Percentiles rank a stretch among this genome's conserved stretches.
phyloP scores from a whole-genome alignment of 768 basidiomycete genomes.

The Ephemerocybe angulata region DNA sequence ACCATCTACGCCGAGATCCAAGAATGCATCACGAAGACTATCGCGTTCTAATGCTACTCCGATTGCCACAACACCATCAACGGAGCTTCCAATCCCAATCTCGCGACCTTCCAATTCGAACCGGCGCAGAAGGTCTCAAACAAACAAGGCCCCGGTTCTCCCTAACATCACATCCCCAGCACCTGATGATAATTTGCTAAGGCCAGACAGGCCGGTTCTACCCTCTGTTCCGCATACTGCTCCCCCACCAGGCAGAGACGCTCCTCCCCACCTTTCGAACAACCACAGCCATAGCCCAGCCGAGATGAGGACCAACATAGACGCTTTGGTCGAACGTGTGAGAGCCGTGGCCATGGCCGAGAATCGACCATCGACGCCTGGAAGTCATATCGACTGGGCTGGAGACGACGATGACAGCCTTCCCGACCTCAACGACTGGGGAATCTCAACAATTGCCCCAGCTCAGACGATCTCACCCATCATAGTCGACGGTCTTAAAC shows the following conservation, averaged over 20 bases:
- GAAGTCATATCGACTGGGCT: conserved; percentile 86
- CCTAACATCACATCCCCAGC: conserved; percentile 32
- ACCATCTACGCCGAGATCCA: conserved; percentile 19
- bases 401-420: conserved; percentile 81
- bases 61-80: conserved; percentile 18
- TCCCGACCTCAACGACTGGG: conserved; percentile 86
- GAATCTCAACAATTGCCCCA: conserved; percentile 46
- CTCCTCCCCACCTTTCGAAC: conserved; percentile 52
- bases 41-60: conserved; percentile 30
- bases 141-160: conserved; percentile 22
- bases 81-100: conserved; percentile 21
- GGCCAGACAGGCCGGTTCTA: conserved; percentile 29
- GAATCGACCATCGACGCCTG: conserved; percentile 64
- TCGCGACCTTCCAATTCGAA: conserved; percentile 39
- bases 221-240: conserved; percentile 34
- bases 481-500: conserved; percentile 56
- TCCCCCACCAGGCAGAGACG: conserved; percentile 42
- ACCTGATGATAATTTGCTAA: conserved; percentile 31
- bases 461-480: conserved; percentile 61
- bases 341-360: conserved; percentile 70
- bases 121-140: conserved; percentile 50
- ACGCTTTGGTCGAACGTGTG: conserved; percentile 75
- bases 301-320: conserved; percentile 61
- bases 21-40: conserved; percentile 30
- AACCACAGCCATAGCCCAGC: conserved; percentile 17